Evolutionary conservation across 176 grass and related monocot genomes (phyloP).

Genomic region (Juncus effusus): DNA sequence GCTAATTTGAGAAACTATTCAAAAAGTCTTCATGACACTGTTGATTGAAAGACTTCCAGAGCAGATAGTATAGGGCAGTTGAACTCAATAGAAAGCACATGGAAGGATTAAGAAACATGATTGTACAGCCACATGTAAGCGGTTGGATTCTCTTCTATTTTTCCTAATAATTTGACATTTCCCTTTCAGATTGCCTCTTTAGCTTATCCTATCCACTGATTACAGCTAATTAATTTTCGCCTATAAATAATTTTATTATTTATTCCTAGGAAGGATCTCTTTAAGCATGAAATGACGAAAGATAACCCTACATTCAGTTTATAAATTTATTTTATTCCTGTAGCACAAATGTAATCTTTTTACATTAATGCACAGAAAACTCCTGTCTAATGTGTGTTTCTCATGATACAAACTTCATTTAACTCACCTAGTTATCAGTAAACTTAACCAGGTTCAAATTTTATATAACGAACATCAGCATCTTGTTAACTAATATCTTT

Average conservation of each 20-base stretch:
- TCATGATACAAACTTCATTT: constrained; percentile 4
- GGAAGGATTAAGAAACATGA: neutral
- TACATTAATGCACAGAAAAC: neutral
- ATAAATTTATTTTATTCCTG: neutral
- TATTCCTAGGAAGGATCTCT: neutral
- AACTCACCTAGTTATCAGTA: neutral
- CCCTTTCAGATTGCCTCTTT: neutral
- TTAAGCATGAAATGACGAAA: constrained; percentile 14
- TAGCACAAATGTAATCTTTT: neutral
- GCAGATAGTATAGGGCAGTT: neutral
- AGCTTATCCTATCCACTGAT: neutral
- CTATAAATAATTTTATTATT: neutral
- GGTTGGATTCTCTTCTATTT: neutral
- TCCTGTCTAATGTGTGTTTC: constrained; percentile 5
- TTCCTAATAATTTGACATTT: neutral
- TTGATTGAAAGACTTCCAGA: neutral
- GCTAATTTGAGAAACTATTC: no score
- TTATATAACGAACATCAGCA: constrained; percentile 9
- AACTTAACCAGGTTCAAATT: constrained; percentile 2
- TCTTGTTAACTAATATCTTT: constrained; percentile 2
- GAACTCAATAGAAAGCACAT: neutral
- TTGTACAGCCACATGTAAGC: neutral
- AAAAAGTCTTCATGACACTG: neutral
- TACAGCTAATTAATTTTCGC: constrained; percentile 1
- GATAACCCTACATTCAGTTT: no score